A percentile compares a stretch with the other conserved stretches of the same genome.
Evolutionary conservation across 495 filamentous ascomycete genomes (phyloP).

Genomic region (Penicillium angulare): DNA sequence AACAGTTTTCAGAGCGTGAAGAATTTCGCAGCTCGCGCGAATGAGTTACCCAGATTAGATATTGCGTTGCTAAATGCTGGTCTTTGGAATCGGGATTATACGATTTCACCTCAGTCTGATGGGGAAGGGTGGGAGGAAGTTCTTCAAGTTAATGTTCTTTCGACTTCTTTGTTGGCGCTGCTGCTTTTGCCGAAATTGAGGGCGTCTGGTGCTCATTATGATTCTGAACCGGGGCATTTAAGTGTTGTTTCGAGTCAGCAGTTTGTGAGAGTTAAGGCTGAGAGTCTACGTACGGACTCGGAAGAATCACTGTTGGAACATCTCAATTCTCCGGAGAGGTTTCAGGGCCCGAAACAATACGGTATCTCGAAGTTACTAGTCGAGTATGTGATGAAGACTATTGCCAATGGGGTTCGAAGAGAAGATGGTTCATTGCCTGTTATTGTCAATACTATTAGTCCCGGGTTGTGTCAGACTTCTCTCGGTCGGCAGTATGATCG

Average conservation of each 20-base stretch:
- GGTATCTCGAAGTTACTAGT: slow-evolving; percentile 48
- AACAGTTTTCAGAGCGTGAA: slow-evolving; percentile 48
- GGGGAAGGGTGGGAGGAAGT: slow-evolving; percentile 57
- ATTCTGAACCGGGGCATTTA: slow-evolving; percentile 31
- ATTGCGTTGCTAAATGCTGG: slow-evolving; percentile 49
- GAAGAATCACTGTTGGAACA: slow-evolving; percentile 31
- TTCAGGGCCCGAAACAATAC: slow-evolving; percentile 40
- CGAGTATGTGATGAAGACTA: slow-evolving; percentile 41
- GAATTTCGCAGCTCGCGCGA: slow-evolving; percentile 41
- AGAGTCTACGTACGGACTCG: slow-evolving; percentile 32
- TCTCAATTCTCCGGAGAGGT: slow-evolving; percentile 28
- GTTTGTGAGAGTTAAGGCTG: slow-evolving; percentile 35
- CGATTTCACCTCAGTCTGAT: slow-evolving; percentile 18
- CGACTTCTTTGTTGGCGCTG: slow-evolving; percentile 53
- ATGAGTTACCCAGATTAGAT: slow-evolving; percentile 40
- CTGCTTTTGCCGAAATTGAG: slow-evolving; percentile 52
- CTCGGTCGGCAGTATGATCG: slow-evolving; percentile 40
- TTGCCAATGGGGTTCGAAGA: slow-evolving; percentile 31
- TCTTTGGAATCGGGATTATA: slow-evolving; percentile 36
- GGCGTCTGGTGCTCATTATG: slow-evolving; percentile 22
- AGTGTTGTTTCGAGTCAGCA: slow-evolving; percentile 43
- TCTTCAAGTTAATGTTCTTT: slow-evolving; percentile 59
- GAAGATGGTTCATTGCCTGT: slow-evolving; percentile 38
- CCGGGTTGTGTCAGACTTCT: slow-evolving; percentile 41
- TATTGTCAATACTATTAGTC: slow-evolving; percentile 46